Evolutionary conservation across 805 yeast species (phyloP).

Genomic region (Schizosaccharomyces cryophilus): DNA sequence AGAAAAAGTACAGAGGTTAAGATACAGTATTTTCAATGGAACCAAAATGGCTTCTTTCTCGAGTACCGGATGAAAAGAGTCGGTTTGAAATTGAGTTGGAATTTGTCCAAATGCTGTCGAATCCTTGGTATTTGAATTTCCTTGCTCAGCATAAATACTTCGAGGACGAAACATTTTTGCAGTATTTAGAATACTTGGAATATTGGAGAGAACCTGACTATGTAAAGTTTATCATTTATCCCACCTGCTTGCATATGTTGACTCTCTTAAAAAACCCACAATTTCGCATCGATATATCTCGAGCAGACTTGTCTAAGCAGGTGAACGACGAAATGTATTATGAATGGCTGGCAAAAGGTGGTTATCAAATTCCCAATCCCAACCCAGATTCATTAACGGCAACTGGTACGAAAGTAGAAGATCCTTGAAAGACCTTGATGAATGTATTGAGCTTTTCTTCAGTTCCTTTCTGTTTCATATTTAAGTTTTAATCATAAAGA

Average conservation of each 20-base stretch:
- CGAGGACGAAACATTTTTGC: constrained; percentile 44
- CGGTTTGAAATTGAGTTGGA: constrained; percentile 78
- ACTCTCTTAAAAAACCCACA: constrained; percentile 25
- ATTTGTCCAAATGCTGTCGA: constrained; percentile 80
- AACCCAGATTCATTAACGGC: background rate
- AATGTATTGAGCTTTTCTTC: too few relatives aligned
- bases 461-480: too few relatives aligned
- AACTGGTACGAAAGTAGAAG: too few relatives aligned
- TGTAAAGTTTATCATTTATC: constrained; percentile 50
- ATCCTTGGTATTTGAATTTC: constrained; percentile 60
- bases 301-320: constrained; percentile 19
- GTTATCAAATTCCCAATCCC: background rate
- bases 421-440: too few relatives aligned
- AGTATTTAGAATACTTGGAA: constrained; percentile 54
- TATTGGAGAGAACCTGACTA: constrained; percentile 64
- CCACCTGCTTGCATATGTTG: constrained; percentile 66
- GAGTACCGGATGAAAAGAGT: background rate
- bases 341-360: constrained; percentile 14
- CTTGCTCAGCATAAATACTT: constrained; percentile 65
- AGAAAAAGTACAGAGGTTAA: background rate
- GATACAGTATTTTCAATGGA: background rate
- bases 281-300: constrained; percentile 18
- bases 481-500: too few relatives aligned
- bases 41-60: background rate
- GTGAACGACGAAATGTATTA: constrained; percentile 20